These are phyloP conservation scores for Fusarium succisae DNA, from an alignment of 2,329 filamentous ascomycete species.

Conservation along the genomic window DNA sequence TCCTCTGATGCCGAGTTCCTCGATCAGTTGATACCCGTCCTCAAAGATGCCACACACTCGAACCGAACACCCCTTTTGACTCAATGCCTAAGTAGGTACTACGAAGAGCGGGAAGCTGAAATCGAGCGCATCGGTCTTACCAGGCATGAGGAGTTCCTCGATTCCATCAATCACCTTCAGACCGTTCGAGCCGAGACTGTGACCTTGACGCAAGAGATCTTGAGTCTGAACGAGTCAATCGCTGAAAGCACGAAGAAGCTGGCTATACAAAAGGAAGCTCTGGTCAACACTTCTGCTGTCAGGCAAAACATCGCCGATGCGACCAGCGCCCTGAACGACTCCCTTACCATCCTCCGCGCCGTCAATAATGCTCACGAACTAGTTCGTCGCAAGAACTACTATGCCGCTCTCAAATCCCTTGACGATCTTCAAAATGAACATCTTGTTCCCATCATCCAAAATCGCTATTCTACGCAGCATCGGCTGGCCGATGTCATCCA, in stretches of 20 bases:
- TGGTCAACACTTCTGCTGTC: constrained; percentile 91
- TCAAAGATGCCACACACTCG: constrained; percentile 86
- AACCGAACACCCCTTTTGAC: constrained; percentile 78
- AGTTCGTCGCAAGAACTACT: constrained; percentile 92
- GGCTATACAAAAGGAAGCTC: constrained; percentile 90
- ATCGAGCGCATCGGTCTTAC: constrained; percentile 95
- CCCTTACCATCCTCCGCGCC: constrained; percentile 88
- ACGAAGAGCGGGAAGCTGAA: constrained; percentile 85
- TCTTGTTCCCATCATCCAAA: constrained; percentile 74
- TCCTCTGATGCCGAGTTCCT: constrained; percentile 93
- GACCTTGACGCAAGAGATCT: constrained; percentile 85
- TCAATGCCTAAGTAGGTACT: constrained; percentile 76
- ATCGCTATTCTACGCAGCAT: constrained; percentile 91
- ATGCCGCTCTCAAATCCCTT: constrained; percentile 89
- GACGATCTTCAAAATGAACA: constrained; percentile 98
- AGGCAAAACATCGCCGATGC: constrained; percentile 97
- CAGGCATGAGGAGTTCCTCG: constrained; percentile 96
- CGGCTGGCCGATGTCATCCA: constrained; percentile 96
- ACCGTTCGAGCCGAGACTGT: constrained; percentile 91
- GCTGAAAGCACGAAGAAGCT: constrained; percentile 94
- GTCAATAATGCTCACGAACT: constrained; percentile 96
- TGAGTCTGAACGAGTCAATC: constrained; percentile 93
- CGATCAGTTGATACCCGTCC: constrained; percentile 91
- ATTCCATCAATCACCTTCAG: constrained; percentile 93
- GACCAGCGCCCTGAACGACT: constrained; percentile 86